Conservation (phyloP, 805 yeast genomes). For the Yarrowia yakushimensis region DNA sequence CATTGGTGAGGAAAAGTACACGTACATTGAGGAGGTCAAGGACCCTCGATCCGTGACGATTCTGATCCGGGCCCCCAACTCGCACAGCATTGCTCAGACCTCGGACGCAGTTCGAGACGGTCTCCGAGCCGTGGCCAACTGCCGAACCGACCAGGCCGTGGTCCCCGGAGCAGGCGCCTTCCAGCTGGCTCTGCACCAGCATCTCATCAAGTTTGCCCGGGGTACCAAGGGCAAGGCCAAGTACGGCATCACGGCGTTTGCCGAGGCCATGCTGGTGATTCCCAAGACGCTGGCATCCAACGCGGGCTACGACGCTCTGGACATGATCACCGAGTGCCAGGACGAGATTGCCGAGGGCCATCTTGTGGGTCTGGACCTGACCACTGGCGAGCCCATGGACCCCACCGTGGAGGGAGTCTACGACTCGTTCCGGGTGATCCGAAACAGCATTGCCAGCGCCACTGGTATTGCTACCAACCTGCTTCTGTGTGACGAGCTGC, state of each 20-base stretch:
- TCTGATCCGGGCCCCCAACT: constrained; percentile 88
- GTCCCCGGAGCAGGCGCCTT: constrained; percentile 98
- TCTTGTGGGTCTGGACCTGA: constrained; percentile 84
- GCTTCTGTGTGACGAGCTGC: constrained; percentile 88
- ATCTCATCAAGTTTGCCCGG: constrained; percentile 50
- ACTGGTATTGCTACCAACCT: constrained; percentile 92
- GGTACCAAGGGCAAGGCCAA: constrained; percentile 79
- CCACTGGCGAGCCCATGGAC: constrained; percentile 92
- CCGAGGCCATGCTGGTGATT: constrained; percentile 83
- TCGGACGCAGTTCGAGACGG: constrained; percentile 98
- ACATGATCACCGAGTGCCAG: constrained; percentile 81
- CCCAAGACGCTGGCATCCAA: constrained; percentile 92
- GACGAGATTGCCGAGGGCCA: constrained; percentile 81
- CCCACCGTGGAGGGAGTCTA: constrained; percentile 92
- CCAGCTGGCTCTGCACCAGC: constrained; percentile 75
- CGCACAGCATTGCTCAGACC: constrained; percentile 83
- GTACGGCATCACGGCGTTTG: constrained; percentile 88
- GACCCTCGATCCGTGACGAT: constrained; percentile 91
- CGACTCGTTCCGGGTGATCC: constrained; percentile 91
- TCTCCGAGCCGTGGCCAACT: constrained; percentile 88
- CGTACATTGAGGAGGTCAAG: constrained; percentile 82
- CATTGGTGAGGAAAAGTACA: constrained; percentile 95
- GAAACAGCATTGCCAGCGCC: constrained; percentile 90
- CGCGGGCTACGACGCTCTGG: constrained; percentile 91
- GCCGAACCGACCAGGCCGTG: constrained; percentile 75